These are phyloP conservation scores for Cladosporium velox DNA, from an alignment of 2,329 filamentous ascomycete species.

Conservation along the genomic window DNA sequence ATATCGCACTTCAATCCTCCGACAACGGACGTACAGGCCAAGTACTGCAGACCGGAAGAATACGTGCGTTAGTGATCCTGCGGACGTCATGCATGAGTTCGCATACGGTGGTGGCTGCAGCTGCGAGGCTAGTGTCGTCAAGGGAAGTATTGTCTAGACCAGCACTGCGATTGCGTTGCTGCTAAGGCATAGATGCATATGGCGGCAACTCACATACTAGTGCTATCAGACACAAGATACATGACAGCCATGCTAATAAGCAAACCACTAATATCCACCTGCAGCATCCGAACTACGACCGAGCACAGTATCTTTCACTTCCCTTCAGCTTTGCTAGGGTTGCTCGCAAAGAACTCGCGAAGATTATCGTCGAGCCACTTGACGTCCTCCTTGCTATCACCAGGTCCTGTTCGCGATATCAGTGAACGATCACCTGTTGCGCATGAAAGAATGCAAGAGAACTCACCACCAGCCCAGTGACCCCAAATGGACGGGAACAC, in stretches of 20 bases:
- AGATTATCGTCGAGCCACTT: constrained; percentile 70
- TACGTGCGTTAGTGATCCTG: not conserved
- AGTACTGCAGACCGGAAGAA: not conserved
- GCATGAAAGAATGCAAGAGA: not conserved
- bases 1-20: not conserved
- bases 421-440: not conserved
- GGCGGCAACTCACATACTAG: not conserved
- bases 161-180: not conserved
- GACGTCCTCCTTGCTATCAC: constrained; percentile 69
- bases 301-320: not conserved
- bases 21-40: not conserved
- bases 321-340: not conserved
- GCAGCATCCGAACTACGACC: not conserved
- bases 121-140: not conserved
- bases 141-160: not conserved
- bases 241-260: not conserved
- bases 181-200: not conserved
- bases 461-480: constrained; percentile 56
- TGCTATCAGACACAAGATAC: not conserved
- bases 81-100: not conserved
- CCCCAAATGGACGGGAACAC: constrained; percentile 45
- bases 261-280: not conserved
- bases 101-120: not conserved
- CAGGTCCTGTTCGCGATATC: constrained; percentile 55
- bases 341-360: constrained; percentile 51